These are phyloP conservation scores for Hondaea fermentalgiana DNA, from an alignment of 108 stramenopile species.

Conservation along the genomic window DNA sequence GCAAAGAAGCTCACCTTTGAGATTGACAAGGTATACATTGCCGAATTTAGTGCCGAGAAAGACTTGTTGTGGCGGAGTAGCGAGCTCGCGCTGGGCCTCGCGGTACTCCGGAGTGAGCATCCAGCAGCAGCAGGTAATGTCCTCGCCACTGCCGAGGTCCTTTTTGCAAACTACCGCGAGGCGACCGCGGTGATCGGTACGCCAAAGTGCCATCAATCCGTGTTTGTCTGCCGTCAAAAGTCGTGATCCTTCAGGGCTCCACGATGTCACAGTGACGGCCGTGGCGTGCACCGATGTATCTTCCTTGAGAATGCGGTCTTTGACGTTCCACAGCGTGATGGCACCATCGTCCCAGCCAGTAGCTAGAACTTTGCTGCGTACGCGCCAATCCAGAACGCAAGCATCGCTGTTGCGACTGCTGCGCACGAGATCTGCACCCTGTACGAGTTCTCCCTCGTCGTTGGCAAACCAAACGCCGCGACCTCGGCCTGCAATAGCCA, in stretches of 20 bases:
- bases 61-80: not conserved
- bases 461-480: not conserved
- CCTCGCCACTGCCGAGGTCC: conserved; percentile 4
- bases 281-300: conserved; percentile 31
- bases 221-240: not conserved
- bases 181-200: conserved; percentile 1
- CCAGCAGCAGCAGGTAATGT: not conserved
- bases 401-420: conserved; percentile 28
- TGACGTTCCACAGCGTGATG: conserved; percentile 35
- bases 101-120: not conserved
- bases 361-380: conserved; percentile 20
- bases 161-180: not conserved
- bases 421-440: not conserved
- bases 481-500: conserved; percentile 22
- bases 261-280: not conserved
- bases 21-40: not conserved
- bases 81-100: not conserved
- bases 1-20: not conserved
- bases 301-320: conserved; percentile 27
- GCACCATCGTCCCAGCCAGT: conserved; percentile 33
- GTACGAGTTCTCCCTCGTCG: conserved; percentile 21
- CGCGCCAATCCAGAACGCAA: conserved; percentile 31
- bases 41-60: not conserved
- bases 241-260: not conserved
- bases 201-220: not conserved